phyloP scores from a whole-genome alignment of 345 rosid species.

The Passiflora organensis region DNA sequence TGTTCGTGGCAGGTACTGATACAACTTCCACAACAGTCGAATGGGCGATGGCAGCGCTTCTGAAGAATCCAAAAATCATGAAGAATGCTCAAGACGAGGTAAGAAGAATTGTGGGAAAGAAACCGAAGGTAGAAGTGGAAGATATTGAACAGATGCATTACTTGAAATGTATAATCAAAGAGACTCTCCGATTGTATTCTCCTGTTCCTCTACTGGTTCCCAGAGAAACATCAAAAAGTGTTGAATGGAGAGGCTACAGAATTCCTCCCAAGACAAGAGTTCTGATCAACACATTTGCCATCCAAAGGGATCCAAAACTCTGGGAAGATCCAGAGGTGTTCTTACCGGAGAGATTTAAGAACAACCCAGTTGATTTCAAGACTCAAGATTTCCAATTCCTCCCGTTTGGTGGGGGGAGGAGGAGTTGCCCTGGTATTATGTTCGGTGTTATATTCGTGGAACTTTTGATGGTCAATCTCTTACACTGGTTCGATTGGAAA shows the following conservation, averaged over 20 bases:
- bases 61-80: slow-evolving; percentile 6
- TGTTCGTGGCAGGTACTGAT: slow-evolving; percentile 27
- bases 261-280: slow-evolving; percentile 21
- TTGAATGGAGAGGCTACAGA: slow-evolving; percentile 4
- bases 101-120: slow-evolving; percentile 12
- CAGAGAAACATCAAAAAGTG: slow-evolving; percentile 11
- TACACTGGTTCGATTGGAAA: slow-evolving; percentile 20
- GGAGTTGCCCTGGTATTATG: slow-evolving; percentile 17
- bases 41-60: slow-evolving; percentile 27
- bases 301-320: slow-evolving; percentile 12
- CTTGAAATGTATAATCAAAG: slow-evolving; percentile 21
- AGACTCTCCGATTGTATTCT: slow-evolving; percentile 22
- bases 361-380: slow-evolving; percentile 4
- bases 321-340: slow-evolving; percentile 19
- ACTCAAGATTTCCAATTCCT: slow-evolving; percentile 3
- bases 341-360: slow-evolving; percentile 22
- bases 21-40: slow-evolving; percentile 21
- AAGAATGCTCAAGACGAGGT: slow-evolving; percentile 23
- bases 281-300: slow-evolving; percentile 13
- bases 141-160: slow-evolving; percentile 13
- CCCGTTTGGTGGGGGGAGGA: slow-evolving; percentile 24
- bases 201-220: slow-evolving; percentile 24
- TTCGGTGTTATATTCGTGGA: slow-evolving; percentile 7
- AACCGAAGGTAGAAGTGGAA: neutral
- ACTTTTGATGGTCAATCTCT: slow-evolving; percentile 15